Evolutionary conservation across 1,284 basidiomycete species (phyloP).

Genomic region (Cutaneotrichosporon sp.): DNA sequence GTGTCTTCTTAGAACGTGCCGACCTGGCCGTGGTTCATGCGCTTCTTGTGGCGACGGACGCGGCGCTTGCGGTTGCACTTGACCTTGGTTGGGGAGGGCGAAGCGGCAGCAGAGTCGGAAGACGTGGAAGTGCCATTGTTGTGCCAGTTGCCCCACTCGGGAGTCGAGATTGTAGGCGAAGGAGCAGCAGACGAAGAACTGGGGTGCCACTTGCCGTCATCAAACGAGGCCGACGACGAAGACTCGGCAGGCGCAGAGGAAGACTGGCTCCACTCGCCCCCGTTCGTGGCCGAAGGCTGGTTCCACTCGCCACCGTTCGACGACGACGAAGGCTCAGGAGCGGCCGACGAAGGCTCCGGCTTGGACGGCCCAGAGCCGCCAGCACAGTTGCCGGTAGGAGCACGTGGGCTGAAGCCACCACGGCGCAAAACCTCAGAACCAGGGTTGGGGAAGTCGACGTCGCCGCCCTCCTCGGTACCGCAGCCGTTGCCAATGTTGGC

Average conservation of each 20-base stretch:
- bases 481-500: constrained; percentile 53
- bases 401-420: constrained; percentile 5
- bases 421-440: constrained; percentile 16
- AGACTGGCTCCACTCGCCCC: constrained; percentile 1
- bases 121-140: background rate
- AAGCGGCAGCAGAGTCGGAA: background rate
- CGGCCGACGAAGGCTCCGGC: background rate
- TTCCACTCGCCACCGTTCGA: constrained; percentile 9
- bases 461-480: constrained; percentile 34
- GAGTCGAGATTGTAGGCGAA: background rate
- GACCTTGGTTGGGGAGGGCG: background rate
- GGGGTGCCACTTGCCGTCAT: background rate
- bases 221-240: background rate
- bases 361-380: background rate
- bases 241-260: background rate
- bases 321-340: constrained; percentile 9
- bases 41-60: constrained; percentile 6
- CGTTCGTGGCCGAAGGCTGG: background rate
- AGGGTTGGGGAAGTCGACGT: constrained; percentile 26
- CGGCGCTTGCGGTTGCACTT: constrained; percentile 2
- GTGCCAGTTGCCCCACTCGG: background rate
- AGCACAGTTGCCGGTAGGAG: constrained; percentile 9
- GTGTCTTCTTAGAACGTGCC: background rate
- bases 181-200: background rate
- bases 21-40: background rate